phyloP scores from a whole-genome alignment of 1,139 yeast genomes.

The Debaryomyces subglobosus region DNA sequence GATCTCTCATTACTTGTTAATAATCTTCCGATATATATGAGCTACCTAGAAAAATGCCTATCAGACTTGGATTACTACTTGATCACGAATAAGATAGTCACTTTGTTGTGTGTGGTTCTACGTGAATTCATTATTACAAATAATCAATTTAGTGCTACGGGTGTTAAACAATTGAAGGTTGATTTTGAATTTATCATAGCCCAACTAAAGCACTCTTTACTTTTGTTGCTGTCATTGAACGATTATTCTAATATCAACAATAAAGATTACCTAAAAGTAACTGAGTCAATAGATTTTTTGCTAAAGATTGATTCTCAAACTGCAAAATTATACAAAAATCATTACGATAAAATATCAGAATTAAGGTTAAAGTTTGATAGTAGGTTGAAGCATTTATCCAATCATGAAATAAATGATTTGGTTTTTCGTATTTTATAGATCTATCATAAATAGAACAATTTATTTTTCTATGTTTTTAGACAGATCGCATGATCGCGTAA shows the following conservation, averaged over 20 bases:
- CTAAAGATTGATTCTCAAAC: conserved; percentile 25
- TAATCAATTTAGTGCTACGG: conserved; percentile 59
- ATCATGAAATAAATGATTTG: conserved; percentile 37
- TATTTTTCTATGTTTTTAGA: neutral
- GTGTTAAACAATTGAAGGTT: conserved; percentile 56
- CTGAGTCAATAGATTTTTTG: conserved; percentile 47
- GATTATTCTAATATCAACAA: conserved; percentile 30
- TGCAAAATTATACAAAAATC: conserved; percentile 21
- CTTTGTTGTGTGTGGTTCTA: conserved; percentile 51
- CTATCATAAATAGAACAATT: neutral
- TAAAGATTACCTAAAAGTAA: conserved; percentile 30
- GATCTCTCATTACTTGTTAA: conserved; percentile 40
- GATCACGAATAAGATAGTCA: conserved; percentile 42
- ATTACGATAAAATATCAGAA: conserved; percentile 18
- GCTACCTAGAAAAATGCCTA: conserved; percentile 32
- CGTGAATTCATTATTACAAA: conserved; percentile 64
- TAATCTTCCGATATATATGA: conserved; percentile 39
- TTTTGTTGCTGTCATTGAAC: conserved; percentile 14
- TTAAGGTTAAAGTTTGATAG: conserved; percentile 29
- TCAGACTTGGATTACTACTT: conserved; percentile 32
- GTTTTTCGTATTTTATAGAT: conserved; percentile 31
- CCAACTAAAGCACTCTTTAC: conserved; percentile 31
- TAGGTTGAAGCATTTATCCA: conserved; percentile 29
- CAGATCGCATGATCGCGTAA: conserved; percentile 3
- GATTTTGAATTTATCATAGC: conserved; percentile 56